Evolutionary conservation across 352 stramenopile species (phyloP).

Genomic region (Phytophthora brassicae): DNA sequence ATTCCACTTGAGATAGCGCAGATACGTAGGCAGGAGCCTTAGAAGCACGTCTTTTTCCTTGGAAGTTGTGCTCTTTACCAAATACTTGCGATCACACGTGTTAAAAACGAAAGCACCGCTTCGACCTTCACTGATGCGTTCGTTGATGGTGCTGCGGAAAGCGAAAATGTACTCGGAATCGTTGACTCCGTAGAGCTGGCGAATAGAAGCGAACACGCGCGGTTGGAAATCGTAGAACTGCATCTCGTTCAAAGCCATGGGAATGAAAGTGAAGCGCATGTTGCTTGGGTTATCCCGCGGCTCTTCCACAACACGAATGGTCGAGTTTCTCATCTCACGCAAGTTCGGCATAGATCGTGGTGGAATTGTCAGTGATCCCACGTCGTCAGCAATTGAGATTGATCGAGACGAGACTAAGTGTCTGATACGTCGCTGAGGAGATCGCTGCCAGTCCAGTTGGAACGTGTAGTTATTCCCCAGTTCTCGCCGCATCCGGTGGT

Average conservation of each 20-base stretch:
- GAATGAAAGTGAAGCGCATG: conserved; percentile 64
- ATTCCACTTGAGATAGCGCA: conserved; percentile 89
- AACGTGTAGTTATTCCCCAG: conserved; percentile 85
- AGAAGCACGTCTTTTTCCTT: conserved; percentile 83
- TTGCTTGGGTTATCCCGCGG: conserved; percentile 41
- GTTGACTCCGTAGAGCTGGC: conserved; percentile 62
- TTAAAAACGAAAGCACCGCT: conserved; percentile 91
- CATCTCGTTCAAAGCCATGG: conserved; percentile 77
- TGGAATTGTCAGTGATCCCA: conserved; percentile 35
- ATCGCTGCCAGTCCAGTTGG: conserved; percentile 75
- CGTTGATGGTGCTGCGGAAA: conserved; percentile 85
- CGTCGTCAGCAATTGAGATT: conserved; percentile 34
- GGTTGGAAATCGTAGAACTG: conserved; percentile 89
- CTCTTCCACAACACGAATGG: conserved; percentile 65
- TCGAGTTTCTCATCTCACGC: conserved; percentile 50
- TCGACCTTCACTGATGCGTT: conserved; percentile 87
- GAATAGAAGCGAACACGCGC: conserved; percentile 77
- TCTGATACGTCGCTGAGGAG: conserved; percentile 53
- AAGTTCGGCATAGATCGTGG: conserved; percentile 32
- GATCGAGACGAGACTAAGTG: conserved; percentile 54
- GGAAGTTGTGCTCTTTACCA: conserved; percentile 89
- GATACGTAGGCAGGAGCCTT: conserved; percentile 78
- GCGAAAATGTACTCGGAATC: conserved; percentile 80
- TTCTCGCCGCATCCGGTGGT: conserved; percentile 63
- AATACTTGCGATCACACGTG: conserved; percentile 85